Base-by-base conservation (phyloP, 2,329 filamentous ascomycete species). In the Fusarium dlaminii region DNA sequence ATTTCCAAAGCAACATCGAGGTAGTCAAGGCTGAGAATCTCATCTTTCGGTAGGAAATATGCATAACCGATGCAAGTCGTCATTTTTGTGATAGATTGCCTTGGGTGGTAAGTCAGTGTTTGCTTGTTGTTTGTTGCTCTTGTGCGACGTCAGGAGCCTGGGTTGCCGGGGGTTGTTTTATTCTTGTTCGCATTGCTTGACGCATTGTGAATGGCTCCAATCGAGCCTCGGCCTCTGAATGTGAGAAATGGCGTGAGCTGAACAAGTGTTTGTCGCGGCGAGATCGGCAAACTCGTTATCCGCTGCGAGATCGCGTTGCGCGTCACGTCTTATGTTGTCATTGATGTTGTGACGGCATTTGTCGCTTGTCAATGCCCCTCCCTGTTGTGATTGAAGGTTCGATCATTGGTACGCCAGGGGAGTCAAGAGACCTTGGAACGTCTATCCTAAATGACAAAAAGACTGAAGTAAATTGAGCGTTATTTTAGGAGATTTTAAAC, bases 391-490 rank as follows among this genome's bases (percentile, higher is more conserved):
- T n/a, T 42, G 22, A 11, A 15, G 6, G 22, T 11, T n/a, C 9
- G 15, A 17, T n/a, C 14, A 42, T 24, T 14, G 6, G 14, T n/a
- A 6, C 9, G 20, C 8, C 22, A 15, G 14, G 22, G 9, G 6
- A 0, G 14, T 42, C 14, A 10, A 42, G 14, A n/a, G 11, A 20
- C 5, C 34, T 17, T 7, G 6, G 14, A 14, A 2, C 37, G 20
- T 40, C 37, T 13, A 9, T 39, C 37, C 37, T 8, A 14, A 40
- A 9, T 22, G 20, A 22, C 8, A 40, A 9, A 12, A 40, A 22
- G 39, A 6, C 7, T 6, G 2, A 6, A 1, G 7, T n/a, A n/a
- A 6, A 11, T 11, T n/a, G 3, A 7, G 4, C 9, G 14, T n/a
- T 42, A 0, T 11, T n/a, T n/a, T n/a, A 11, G 8, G 7, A 42